Evolutionary conservation across 176 grass and related monocot species (phyloP), one percentile per base, ranked within the genome.

Genomic region (Carex parvula): DNA sequence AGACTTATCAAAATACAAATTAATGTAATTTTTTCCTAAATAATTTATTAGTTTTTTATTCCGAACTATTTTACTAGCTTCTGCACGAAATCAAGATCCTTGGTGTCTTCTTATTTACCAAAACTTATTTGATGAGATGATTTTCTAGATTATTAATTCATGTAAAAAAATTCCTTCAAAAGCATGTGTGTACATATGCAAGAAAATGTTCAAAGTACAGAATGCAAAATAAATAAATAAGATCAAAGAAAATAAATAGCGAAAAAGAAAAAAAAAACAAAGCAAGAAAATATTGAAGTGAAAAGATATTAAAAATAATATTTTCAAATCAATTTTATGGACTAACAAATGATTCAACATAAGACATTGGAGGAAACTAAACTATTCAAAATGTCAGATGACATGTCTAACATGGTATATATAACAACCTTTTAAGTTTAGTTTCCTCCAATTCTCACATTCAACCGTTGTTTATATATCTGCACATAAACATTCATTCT

Each of bases 351-450:
- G 8, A 29, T 83, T 85, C 83, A 83, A 83, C 17, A 59, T 86
- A 86, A 88, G 85, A 88, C 83, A 80, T 76, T 85, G 86, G 85
- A 90, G 83, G 79, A 85, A 89, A 91, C 84, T 84, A 88, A 91
- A 30, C 88, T 62, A 80, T 39, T 14, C 8, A 6, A 82, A 44
- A 2, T 85, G 60, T 79, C 20, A 81, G 29, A 41, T 32, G n/a
- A 9, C 20, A 63, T 78, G 18, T 64, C 22, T 17, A 29, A 77
- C 48, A 77, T 77, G 5, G 14, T 22, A 30, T 26, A 42, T 22
- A 30, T 26, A 42, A 29, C 26, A 63, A n/a, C 60, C 1, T n/a
- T n/a, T 72, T 81, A 73, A 85, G 82, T 88, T 89, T 86, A 81
- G 54, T 39, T 89, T 64, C 79, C 75, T 88, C 79, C 84, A 94